Conservation (phyloP, 371 early-diverging fungal species). For the Actinomortierella ambigua region DNA sequence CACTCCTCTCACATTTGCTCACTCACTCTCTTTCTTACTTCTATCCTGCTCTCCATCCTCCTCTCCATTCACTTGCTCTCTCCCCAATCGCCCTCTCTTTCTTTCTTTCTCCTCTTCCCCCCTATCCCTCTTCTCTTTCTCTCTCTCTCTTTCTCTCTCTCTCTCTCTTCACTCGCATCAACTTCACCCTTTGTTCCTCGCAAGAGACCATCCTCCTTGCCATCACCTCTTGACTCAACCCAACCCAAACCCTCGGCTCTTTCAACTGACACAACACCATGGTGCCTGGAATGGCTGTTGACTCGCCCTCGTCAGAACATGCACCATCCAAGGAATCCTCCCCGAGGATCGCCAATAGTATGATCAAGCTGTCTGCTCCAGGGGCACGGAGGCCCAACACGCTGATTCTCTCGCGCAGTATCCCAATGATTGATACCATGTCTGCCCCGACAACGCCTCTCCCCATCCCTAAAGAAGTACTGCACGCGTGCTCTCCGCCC, state of each 20-base stretch:
- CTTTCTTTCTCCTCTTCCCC: background rate
- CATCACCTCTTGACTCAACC: background rate
- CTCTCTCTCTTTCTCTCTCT: background rate
- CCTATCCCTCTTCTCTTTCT: background rate
- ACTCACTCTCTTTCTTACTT: background rate
- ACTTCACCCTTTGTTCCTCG: background rate
- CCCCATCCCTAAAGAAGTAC: constrained; percentile 16
- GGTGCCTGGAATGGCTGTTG: constrained; percentile 28
- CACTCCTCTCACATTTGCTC: too few species aligned
- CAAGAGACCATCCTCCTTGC: background rate
- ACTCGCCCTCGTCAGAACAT: background rate
- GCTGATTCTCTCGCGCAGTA: constrained; percentile 24
- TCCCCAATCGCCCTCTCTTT: background rate
- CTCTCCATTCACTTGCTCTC: background rate
- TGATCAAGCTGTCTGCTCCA: constrained; percentile 15
- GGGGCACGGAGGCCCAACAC: constrained; percentile 17
- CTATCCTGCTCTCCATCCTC: background rate
- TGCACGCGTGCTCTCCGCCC: background rate
- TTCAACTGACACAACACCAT: constrained; percentile 6
- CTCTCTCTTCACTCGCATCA: constrained; percentile 1
- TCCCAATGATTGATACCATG: constrained; percentile 18
- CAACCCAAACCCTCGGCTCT: background rate
- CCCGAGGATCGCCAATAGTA: too few species aligned
- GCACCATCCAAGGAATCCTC: constrained; percentile 5
- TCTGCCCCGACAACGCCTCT: constrained; percentile 38